phyloP scores from a whole-genome alignment of 2,329 filamentous ascomycete species.

The Fusarium brevicatenulatum region DNA sequence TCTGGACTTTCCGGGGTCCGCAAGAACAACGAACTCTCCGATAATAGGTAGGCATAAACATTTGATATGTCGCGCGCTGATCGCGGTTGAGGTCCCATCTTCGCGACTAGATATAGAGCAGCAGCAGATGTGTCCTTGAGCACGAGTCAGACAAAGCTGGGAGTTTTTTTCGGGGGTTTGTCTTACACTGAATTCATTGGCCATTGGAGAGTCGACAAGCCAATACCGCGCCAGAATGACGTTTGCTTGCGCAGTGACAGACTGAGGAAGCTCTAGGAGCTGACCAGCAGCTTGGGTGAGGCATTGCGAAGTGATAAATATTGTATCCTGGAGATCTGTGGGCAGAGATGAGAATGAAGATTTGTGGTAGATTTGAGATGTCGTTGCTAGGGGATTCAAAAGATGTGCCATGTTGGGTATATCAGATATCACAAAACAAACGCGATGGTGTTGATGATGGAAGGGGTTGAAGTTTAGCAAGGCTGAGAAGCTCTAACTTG shows the following conservation, averaged over 20 bases:
- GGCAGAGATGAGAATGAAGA: constrained; percentile 68
- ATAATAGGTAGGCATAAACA: constrained; percentile 84
- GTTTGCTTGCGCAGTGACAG: constrained; percentile 85
- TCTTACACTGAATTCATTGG: constrained; percentile 66
- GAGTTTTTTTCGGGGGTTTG: too few species aligned
- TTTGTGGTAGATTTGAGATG: constrained; percentile 72
- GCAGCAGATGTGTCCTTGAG: constrained; percentile 82
- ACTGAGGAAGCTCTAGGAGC: constrained; percentile 84
- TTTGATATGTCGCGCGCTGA: constrained; percentile 84
- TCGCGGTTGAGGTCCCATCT: constrained; percentile 80
- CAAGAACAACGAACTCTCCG: constrained; percentile 66
- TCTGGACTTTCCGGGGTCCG: constrained; percentile 49
- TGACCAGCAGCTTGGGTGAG: constrained; percentile 83
- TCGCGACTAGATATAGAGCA: constrained; percentile 81
- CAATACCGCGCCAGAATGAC: constrained; percentile 85
- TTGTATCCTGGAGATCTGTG: constrained; percentile 73
- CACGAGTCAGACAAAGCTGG: neutral
- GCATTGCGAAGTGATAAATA: constrained; percentile 76
- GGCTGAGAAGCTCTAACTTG: constrained; percentile 31
- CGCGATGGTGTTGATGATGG: constrained; percentile 1
- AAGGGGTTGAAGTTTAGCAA: constrained; percentile 35
- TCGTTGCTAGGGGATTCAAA: constrained; percentile 76
- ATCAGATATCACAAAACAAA: neutral
- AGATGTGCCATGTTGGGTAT: constrained; percentile 65
- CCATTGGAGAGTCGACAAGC: constrained; percentile 67